Evolutionary conservation across 139 green algal genomes (phyloP).

Genomic region (Dunaliella sp.): DNA sequence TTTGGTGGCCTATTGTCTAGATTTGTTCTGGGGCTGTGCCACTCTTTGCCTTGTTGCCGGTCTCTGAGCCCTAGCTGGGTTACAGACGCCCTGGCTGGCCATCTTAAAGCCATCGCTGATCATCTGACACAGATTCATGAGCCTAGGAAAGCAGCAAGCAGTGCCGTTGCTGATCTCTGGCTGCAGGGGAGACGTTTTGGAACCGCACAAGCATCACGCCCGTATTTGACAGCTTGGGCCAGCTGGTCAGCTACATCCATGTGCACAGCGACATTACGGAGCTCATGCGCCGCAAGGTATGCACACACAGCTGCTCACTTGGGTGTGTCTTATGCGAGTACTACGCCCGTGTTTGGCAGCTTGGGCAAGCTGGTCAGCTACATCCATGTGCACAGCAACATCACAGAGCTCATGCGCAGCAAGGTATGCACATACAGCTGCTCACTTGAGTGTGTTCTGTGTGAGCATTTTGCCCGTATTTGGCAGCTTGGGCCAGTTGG

Average conservation of each 20-base stretch:
- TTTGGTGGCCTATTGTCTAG: too few species aligned
- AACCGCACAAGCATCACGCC: conserved; percentile 79
- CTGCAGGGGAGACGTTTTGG: conserved; percentile 65
- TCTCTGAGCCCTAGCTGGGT: too few species aligned
- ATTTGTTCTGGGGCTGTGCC: too few species aligned
- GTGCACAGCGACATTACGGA: conserved; percentile 86
- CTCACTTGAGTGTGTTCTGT: neutral
- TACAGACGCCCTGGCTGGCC: too few species aligned
- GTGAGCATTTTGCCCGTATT: conserved; percentile 75
- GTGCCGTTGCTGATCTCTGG: too few species aligned
- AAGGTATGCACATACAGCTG: conserved; percentile 24
- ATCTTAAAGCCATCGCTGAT: too few species aligned
- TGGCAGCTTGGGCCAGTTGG: conserved; percentile 49
- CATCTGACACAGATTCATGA: too few species aligned
- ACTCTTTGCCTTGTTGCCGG: too few species aligned
- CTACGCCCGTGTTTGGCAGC: conserved; percentile 71
- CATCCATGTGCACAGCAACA: conserved; percentile 82
- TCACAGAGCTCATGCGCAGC: conserved; percentile 74
- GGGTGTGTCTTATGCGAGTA: conserved; percentile 39
- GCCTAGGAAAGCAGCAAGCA: too few species aligned
- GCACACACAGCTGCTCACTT: too few species aligned
- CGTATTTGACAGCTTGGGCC: conserved; percentile 50
- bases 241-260: conserved; percentile 79
- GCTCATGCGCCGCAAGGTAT: conserved; percentile 54
- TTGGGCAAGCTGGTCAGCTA: conserved; percentile 66